Evolutionary conservation across 768 basidiomycete species (phyloP), one percentile per base, ranked within the genome.

Genomic region (Leccinellum albellum): DNA sequence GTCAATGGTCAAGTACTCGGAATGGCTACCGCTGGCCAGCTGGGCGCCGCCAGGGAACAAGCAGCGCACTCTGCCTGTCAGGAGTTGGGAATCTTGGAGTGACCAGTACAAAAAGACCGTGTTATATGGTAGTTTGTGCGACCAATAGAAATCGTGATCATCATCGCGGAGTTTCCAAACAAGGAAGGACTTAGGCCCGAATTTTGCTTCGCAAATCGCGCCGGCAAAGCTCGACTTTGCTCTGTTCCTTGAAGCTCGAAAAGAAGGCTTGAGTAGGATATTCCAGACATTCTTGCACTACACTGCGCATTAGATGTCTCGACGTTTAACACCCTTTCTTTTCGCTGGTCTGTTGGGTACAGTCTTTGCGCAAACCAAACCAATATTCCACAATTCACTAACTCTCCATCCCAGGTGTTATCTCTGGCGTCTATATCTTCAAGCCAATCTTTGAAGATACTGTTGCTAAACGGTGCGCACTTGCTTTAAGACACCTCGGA

Each of bases 391-490:
- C 23, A 29, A 37, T 15, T 24, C 15, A 24, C 45, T 66, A 10
- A 57, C 49, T n/a, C 14, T 21, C 46, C 46, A 20, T 57, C 50
- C 14, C 59, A 88, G 87, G 87, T 29, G 68, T 86, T 51, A 61
- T 77, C 26, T 86, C 87, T 13, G 87, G 87, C 9, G 66, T 86
- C 21, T 87, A 88, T 66, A 83, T 87, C 52, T 88, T 88, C 73
- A 78, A 80, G 63, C 86, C 86, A 26, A 44, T 74, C 20, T 57
- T 79, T 10, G 69, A 72, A 42, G 50, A 53, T 31, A 57, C 40
- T 6, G 23, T 24, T 46, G 48, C 57, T 28, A 49, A 44, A 37
- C 49, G 48, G 71, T 72, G 56, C 51, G 63, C 29, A 17, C 12
- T 47, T 45, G 24, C 35, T 24, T 32, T 3, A 31, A 32, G 24